A percentile compares a stretch with the other conserved stretches of the same genome.
Evolutionary conservation across 192 early-diverging fungal species (phyloP).

Genomic region (Rhizophagus prolifer): DNA sequence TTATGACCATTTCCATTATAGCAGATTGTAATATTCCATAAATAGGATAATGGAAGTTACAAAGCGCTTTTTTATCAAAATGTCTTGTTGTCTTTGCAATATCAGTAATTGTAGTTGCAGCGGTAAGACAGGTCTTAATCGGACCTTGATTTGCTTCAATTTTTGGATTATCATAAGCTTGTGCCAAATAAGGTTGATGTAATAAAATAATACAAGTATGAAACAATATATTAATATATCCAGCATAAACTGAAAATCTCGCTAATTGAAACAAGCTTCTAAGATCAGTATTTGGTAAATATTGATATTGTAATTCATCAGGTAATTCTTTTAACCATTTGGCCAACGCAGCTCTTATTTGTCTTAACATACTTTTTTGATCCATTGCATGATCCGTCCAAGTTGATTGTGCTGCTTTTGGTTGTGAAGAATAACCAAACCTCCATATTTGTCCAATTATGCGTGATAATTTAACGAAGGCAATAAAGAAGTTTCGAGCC

Average conservation of each 20-base stretch:
- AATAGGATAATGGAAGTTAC: conserved; percentile 10
- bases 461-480: conserved; percentile 20
- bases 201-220: conserved; percentile 28
- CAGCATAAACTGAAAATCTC: conserved; percentile 16
- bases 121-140: conserved; percentile 25
- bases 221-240: conserved; percentile 28
- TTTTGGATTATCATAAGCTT: conserved; percentile 9
- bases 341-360: conserved; percentile 17
- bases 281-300: conserved; percentile 20
- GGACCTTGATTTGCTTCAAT: conserved; percentile 11
- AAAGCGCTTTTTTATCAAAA: conserved; percentile 12
- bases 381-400: conserved; percentile 23
- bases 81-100: conserved; percentile 19
- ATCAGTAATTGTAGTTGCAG: conserved; percentile 25
- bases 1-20: conserved; percentile 20
- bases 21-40: conserved; percentile 21
- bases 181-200: conserved; percentile 28
- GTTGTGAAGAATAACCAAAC: conserved; percentile 31
- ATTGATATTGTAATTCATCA: conserved; percentile 33
- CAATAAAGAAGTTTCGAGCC: conserved; percentile 16
- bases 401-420: conserved; percentile 11
- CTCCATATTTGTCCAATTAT: conserved; percentile 30
- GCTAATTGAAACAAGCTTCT: conserved; percentile 14
- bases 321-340: conserved; percentile 33
- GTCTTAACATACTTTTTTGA: conserved; percentile 19